phyloP scores from a whole-genome alignment of 2,329 filamentous ascomycete species.

The Trichoderma koningii region DNA sequence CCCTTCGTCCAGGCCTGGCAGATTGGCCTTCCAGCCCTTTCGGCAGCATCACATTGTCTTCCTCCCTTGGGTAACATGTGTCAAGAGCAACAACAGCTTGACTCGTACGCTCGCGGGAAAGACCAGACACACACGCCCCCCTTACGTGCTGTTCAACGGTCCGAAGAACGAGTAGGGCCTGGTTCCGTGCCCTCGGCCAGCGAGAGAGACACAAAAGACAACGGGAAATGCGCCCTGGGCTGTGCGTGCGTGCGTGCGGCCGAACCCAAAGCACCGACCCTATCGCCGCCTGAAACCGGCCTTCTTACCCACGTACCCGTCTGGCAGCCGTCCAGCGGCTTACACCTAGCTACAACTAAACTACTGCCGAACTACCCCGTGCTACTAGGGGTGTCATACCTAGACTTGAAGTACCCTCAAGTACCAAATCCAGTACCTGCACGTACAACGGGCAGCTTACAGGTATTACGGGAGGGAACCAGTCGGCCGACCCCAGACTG shows the following conservation, averaged over 20 bases:
- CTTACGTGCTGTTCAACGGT: too few species aligned
- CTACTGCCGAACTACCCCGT: too few species aligned
- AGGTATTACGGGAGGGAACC: constrained; percentile 14
- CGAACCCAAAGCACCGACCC: constrained; percentile 22
- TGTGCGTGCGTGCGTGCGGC: constrained; percentile 14
- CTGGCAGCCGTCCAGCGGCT: neutral
- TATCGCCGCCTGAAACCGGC: constrained; percentile 16
- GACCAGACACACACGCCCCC: too few species aligned
- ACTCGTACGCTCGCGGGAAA: too few species aligned
- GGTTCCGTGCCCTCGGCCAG: neutral
- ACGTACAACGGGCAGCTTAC: neutral
- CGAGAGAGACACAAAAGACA: neutral
- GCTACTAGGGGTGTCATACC: too few species aligned
- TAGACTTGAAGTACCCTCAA: too few species aligned
- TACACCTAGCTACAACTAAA: neutral
- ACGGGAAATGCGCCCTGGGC: neutral
- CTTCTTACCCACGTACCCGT: neutral
- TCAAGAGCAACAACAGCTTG: too few species aligned
- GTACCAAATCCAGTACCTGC: neutral
- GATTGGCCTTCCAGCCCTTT: too few species aligned
- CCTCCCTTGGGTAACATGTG: too few species aligned
- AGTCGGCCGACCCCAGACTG: neutral
- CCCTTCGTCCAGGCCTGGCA: neutral
- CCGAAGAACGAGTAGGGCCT: too few species aligned
- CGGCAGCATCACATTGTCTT: too few species aligned